phyloP scores from a whole-genome alignment of 768 basidiomycete genomes.

The Clavulina sp. region DNA sequence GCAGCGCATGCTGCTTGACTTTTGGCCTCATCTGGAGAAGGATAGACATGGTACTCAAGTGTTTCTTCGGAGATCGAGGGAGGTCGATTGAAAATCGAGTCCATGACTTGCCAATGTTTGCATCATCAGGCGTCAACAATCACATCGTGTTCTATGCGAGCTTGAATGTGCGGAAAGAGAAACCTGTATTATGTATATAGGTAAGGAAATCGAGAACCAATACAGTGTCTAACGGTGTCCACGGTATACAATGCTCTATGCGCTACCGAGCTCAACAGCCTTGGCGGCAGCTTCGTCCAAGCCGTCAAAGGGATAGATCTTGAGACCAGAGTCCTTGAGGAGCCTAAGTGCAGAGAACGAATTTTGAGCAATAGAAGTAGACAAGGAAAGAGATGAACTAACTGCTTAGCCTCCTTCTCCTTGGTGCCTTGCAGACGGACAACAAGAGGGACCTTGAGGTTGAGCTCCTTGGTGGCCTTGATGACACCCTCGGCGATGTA shows the following conservation, averaged over 20 bases:
- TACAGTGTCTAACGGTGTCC: too few species aligned
- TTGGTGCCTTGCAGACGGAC: slow-evolving; percentile 96
- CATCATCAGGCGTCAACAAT: too few species aligned
- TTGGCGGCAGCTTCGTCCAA: slow-evolving; percentile 81
- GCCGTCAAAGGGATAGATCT: slow-evolving; percentile 85
- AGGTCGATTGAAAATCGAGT: slow-evolving; percentile 47
- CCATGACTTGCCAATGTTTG: slow-evolving; percentile 29
- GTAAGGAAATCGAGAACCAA: too few species aligned
- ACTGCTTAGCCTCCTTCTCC: slow-evolving; percentile 90
- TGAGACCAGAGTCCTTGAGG: slow-evolving; percentile 81
- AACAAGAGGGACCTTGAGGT: slow-evolving; percentile 69
- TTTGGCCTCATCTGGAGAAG: slow-evolving; percentile 26
- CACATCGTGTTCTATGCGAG: too few species aligned
- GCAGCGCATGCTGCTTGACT: slow-evolving; percentile 37
- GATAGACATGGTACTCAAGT: slow-evolving; percentile 58
- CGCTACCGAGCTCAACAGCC: slow-evolving; percentile 53
- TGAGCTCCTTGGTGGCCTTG: slow-evolving; percentile 85
- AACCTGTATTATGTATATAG: too few species aligned
- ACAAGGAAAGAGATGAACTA: slow-evolving; percentile 19
- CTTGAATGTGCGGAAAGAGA: too few species aligned
- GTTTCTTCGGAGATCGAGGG: slow-evolving; percentile 79
- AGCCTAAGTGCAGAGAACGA: slow-evolving; percentile 36
- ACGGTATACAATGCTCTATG: too few species aligned
- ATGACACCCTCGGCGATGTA: slow-evolving; percentile 98
- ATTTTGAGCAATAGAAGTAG: slow-evolving; percentile 7